A percentile compares a stretch with the other conserved stretches of the same genome.
Conservation (phyloP, 306 rosid species). For the Cajanus cajan region DNA sequence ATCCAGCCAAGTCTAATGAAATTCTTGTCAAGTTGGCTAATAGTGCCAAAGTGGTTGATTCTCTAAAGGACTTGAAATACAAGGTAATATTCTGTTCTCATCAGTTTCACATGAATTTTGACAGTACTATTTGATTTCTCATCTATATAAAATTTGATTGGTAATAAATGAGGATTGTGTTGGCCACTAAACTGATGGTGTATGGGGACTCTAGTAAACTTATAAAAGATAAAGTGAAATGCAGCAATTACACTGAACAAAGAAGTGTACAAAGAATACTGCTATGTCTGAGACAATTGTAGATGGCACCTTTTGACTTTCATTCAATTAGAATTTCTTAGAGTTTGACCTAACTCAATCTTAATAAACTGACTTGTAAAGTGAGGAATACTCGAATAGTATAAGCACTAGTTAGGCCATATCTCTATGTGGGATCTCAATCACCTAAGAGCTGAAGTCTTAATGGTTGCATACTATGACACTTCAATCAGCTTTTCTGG, state of each 20-base stretch:
- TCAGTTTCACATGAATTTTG: neutral
- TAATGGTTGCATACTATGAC: too few relatives aligned
- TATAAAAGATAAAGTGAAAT: neutral
- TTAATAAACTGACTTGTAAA: too few relatives aligned
- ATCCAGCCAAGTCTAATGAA: conserved; percentile 61
- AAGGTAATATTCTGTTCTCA: conserved; percentile 50
- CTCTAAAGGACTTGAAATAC: conserved; percentile 72
- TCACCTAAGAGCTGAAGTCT: too few relatives aligned
- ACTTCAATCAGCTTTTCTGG: too few relatives aligned
- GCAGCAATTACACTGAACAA: neutral
- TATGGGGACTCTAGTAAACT: neutral
- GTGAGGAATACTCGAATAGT: too few relatives aligned
- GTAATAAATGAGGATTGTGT: neutral
- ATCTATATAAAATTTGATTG: neutral
- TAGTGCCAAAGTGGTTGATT: conserved; percentile 67
- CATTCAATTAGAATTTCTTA: neutral
- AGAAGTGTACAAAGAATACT: neutral
- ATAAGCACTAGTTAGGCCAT: too few relatives aligned
- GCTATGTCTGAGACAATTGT: neutral
- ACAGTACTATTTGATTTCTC: neutral
- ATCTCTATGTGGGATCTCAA: too few relatives aligned
- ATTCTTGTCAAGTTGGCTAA: conserved; percentile 73
- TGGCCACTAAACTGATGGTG: conserved; percentile 5
- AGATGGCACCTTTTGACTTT: neutral
- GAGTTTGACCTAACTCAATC: too few relatives aligned